phyloP scores from a whole-genome alignment of 1,139 yeast genomes.

The Pichia sp. region DNA sequence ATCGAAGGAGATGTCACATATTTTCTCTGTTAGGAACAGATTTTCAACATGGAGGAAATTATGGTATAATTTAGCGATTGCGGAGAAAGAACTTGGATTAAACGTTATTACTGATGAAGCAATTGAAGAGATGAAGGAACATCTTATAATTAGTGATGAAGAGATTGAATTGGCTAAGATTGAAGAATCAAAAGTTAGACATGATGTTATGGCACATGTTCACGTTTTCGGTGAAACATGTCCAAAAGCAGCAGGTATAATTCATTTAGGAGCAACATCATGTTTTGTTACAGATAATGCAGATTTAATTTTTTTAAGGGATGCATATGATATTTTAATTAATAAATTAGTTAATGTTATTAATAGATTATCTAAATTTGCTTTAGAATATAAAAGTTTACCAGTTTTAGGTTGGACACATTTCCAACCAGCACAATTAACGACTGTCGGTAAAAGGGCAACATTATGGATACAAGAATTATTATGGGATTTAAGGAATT shows the following conservation, averaged over 20 bases:
- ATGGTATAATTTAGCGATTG: slow-evolving; percentile 93
- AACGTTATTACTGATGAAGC: slow-evolving; percentile 84
- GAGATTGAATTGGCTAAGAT: slow-evolving; percentile 82
- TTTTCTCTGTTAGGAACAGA: slow-evolving; percentile 89
- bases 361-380: slow-evolving; percentile 81
- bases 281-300: slow-evolving; percentile 98
- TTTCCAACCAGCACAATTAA: slow-evolving; percentile 98
- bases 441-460: slow-evolving; percentile 98
- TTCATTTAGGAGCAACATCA: slow-evolving; percentile 97
- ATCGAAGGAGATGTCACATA: slow-evolving; percentile 89
- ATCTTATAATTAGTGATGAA: slow-evolving; percentile 81
- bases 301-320: slow-evolving; percentile 90
- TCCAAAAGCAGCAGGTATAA: slow-evolving; percentile 96
- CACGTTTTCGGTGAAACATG: slow-evolving; percentile 89
- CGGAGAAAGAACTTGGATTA: slow-evolving; percentile 88
- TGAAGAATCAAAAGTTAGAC: slow-evolving; percentile 97
- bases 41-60: slow-evolving; percentile 97
- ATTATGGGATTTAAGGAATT: slow-evolving; percentile 94
- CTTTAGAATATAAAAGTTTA: slow-evolving; percentile 83
- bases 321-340: slow-evolving; percentile 86
- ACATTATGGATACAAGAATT: slow-evolving; percentile 97
- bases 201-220: slow-evolving; percentile 99
- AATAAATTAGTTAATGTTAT: slow-evolving; percentile 95
- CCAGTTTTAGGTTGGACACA: slow-evolving; percentile 99
- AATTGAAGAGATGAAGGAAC: slow-evolving; percentile 70